Conservation (phyloP, 164 flowering plant genomes). For the Saururus chinensis region DNA sequence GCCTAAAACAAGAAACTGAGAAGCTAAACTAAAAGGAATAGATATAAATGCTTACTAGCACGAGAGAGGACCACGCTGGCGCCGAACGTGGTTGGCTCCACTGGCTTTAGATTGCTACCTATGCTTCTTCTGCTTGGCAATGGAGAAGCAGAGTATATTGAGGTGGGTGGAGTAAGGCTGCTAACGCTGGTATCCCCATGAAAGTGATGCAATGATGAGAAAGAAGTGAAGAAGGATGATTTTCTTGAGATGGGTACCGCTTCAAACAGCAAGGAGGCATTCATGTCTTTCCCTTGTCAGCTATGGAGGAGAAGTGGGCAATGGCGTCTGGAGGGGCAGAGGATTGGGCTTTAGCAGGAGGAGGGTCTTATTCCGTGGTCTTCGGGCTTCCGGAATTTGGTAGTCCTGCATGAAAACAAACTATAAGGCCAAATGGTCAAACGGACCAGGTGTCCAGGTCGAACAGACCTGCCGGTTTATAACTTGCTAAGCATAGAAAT, state of each 20-base stretch:
- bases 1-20: too few relatives aligned
- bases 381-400: too few relatives aligned
- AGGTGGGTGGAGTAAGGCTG: slow-evolving; percentile 5
- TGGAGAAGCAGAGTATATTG: slow-evolving; percentile 3
- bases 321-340: neutral
- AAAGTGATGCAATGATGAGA: slow-evolving; percentile 6
- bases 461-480: too few relatives aligned
- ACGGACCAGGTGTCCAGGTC: too few relatives aligned
- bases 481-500: too few relatives aligned
- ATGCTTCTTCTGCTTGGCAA: slow-evolving; percentile 5
- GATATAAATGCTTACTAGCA: neutral
- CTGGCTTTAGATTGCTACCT: slow-evolving; percentile 6
- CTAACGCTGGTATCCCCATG: slow-evolving; percentile 1
- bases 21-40: neutral
- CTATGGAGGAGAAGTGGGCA: neutral
- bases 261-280: slow-evolving; percentile 10
- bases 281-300: slow-evolving; percentile 8
- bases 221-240: slow-evolving; percentile 11
- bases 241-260: slow-evolving; percentile 10
- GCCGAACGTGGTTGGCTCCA: too few relatives aligned
- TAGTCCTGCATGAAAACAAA: too few relatives aligned
- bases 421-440: too few relatives aligned
- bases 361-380: too few relatives aligned
- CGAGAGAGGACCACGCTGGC: slow-evolving; percentile 3
- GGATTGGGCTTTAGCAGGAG: too few relatives aligned